Evolutionary conservation across 768 basidiomycete genomes (phyloP).

Genomic region (Scleroderma bovista): DNA sequence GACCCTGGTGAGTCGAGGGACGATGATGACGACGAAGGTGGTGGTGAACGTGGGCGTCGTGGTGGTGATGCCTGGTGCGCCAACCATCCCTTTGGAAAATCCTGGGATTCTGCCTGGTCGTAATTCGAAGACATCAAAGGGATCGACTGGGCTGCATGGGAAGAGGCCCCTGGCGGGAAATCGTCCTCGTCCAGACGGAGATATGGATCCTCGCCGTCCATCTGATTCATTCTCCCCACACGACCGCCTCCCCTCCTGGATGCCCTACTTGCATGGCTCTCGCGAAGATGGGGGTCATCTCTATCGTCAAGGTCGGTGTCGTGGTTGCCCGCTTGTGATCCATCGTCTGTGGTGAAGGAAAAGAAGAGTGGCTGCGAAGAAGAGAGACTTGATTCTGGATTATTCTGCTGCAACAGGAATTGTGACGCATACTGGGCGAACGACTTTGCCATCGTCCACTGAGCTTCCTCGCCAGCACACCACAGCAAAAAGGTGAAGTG

Average conservation of each 20-base stretch:
- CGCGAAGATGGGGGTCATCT: constrained; percentile 70
- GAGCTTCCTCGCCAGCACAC: constrained; percentile 13
- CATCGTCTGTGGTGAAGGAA: constrained; percentile 78
- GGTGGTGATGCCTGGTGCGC: constrained; percentile 72
- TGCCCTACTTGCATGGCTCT: constrained; percentile 27
- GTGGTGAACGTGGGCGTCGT: constrained; percentile 35
- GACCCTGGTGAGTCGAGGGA: constrained; percentile 28
- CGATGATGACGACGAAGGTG: constrained; percentile 32
- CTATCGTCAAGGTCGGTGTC: constrained; percentile 60
- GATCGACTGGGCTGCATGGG: constrained; percentile 31
- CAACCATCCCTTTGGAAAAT: constrained; percentile 54
- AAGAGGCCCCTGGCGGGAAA: constrained; percentile 34
- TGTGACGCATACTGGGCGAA: constrained; percentile 82
- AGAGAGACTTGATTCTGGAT: constrained; percentile 47
- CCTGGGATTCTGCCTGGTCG: constrained; percentile 34
- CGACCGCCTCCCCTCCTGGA: constrained; percentile 19
- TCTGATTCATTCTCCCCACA: constrained; percentile 27
- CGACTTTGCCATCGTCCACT: constrained; percentile 50
- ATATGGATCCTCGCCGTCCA: constrained; percentile 73
- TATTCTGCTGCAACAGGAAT: constrained; percentile 54
- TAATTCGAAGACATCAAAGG: constrained; percentile 33
- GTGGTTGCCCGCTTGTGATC: constrained; percentile 44
- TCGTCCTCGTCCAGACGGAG: constrained; percentile 70
- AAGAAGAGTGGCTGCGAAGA: constrained; percentile 81
- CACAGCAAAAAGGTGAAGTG: too few species aligned